Evolutionary conservation across 495 filamentous ascomycete genomes (phyloP).

Genomic region (Pyrenopolyporus hunteri): DNA sequence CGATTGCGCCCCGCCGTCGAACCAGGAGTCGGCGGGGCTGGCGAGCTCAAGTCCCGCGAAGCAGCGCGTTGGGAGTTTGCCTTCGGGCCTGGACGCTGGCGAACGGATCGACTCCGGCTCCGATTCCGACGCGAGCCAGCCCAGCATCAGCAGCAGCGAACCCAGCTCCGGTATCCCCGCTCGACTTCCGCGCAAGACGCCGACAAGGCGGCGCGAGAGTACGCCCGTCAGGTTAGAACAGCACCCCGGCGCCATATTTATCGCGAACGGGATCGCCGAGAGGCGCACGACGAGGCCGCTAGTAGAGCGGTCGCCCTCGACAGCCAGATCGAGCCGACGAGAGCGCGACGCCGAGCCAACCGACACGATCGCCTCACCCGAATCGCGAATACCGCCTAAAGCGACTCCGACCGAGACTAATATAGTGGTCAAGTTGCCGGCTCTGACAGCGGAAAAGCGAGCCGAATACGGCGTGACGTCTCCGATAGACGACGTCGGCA

Average conservation of each 20-base stretch:
- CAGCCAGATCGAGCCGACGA: background rate
- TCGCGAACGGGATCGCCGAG: slow-evolving; percentile 7
- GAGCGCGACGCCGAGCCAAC: background rate
- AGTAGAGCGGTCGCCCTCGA: background rate
- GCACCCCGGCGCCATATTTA: slow-evolving; percentile 1
- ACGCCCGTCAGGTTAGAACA: background rate
- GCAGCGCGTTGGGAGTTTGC: background rate
- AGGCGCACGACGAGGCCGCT: slow-evolving; percentile 12
- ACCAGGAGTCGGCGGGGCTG: slow-evolving; percentile 16
- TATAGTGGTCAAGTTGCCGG: slow-evolving; percentile 19
- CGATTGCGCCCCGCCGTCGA: slow-evolving; percentile 14
- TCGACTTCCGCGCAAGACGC: background rate
- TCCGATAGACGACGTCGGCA: background rate
- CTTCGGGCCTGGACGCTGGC: background rate
- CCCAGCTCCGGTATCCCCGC: slow-evolving; percentile 15
- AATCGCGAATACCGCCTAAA: background rate
- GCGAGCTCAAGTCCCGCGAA: slow-evolving; percentile 18
- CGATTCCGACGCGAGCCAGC: background rate
- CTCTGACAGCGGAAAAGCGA: slow-evolving; percentile 3
- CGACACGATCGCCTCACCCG: background rate
- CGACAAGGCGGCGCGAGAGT: background rate
- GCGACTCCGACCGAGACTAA: background rate
- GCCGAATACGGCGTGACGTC: slow-evolving; percentile 8
- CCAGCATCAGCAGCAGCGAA: slow-evolving; percentile 10
- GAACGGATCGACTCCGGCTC: background rate